phyloP scores from a whole-genome alignment of 2,329 filamentous ascomycete species.

The Annulohypoxylon truncatum region DNA sequence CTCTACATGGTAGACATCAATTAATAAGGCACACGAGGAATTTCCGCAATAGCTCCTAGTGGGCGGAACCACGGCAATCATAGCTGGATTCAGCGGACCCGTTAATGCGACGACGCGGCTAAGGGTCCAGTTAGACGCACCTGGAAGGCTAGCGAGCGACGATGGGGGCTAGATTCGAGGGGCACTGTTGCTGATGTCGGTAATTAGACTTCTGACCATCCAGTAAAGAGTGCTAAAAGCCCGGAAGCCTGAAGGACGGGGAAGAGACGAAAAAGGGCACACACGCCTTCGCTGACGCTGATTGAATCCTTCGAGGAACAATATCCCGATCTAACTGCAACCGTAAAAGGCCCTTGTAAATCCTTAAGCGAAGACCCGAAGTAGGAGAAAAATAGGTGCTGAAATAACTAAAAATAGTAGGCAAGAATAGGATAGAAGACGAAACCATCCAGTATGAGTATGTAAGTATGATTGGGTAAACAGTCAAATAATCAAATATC shows the following conservation, averaged over 20 bases:
- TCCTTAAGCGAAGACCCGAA: neutral
- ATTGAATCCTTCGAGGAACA: constrained; percentile 5
- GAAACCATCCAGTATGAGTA: neutral
- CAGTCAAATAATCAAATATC: too few relatives aligned
- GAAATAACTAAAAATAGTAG: neutral
- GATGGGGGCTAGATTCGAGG: neutral
- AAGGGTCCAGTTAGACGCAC: constrained; percentile 3
- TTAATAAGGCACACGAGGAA: neutral
- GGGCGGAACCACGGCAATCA: neutral
- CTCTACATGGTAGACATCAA: neutral
- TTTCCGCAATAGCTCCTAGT: neutral
- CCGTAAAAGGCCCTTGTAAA: neutral
- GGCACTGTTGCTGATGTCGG: too few relatives aligned
- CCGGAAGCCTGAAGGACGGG: neutral
- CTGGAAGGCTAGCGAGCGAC: neutral
- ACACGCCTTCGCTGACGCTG: neutral
- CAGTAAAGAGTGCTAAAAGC: neutral
- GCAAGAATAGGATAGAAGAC: neutral
- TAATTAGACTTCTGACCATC: constrained; percentile 17
- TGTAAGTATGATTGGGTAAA: too few relatives aligned
- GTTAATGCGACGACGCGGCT: constrained; percentile 6
- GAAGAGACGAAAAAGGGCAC: neutral
- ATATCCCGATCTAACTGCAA: neutral
- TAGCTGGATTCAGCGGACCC: neutral
- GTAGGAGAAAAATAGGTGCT: neutral